Evolutionary conservation across 306 rosid genomes (phyloP).

Genomic region (Corylus avellana): DNA sequence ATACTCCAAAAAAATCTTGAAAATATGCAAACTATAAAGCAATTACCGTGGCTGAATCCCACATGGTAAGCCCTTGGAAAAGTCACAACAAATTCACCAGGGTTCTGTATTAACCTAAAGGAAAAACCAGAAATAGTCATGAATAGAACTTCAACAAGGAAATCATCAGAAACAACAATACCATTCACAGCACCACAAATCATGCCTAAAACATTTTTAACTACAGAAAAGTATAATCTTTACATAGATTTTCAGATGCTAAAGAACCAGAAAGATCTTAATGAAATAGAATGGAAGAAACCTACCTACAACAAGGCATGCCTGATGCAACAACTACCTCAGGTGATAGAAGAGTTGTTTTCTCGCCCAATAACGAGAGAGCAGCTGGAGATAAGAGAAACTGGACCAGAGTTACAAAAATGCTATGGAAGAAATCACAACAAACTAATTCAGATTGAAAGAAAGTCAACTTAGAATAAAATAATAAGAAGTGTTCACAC

Average conservation of each 20-base stretch:
- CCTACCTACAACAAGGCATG: constrained; percentile 97
- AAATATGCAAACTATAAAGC: constrained; percentile 34
- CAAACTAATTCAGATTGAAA: constrained; percentile 24
- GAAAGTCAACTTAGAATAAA: constrained; percentile 9
- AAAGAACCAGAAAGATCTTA: background rate
- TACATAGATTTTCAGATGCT: background rate
- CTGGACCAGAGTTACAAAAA: constrained; percentile 52
- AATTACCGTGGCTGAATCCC: constrained; percentile 99
- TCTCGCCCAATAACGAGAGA: constrained; percentile 86
- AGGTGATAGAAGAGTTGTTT: constrained; percentile 89
- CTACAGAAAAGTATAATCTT: background rate
- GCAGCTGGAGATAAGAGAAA: constrained; percentile 89
- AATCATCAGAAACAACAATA: constrained; percentile 21
- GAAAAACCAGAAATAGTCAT: constrained; percentile 36
- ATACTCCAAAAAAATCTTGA: constrained; percentile 18
- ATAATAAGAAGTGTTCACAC: constrained; percentile 18
- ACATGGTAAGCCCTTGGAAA: constrained; percentile 99
- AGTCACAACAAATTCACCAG: constrained; percentile 99
- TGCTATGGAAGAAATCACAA: constrained; percentile 36
- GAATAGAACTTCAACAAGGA: constrained; percentile 38
- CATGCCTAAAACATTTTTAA: constrained; percentile 26
- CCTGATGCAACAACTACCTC: constrained; percentile 74
- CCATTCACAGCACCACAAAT: constrained; percentile 6
- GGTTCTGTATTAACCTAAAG: constrained; percentile 92
- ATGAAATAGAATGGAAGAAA: constrained; percentile 18